Base-by-base conservation (phyloP, 2,329 filamentous ascomycete species). In the Xylariaceae sp. region DNA sequence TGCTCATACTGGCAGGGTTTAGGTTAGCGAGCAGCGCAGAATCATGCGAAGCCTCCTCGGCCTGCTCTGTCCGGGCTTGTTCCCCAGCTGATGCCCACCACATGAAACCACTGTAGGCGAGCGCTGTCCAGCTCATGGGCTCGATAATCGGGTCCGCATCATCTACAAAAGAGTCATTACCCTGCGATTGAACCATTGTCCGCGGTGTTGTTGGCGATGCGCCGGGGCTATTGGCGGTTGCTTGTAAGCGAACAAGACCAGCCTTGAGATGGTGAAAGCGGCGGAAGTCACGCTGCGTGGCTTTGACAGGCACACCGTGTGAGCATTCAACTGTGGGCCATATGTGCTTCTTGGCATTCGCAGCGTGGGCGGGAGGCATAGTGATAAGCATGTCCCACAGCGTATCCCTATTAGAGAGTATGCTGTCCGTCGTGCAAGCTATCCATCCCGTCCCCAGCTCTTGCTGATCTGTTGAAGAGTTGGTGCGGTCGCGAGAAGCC, bases 341-440 rank as follows among this genome's bases (percentile, higher is more conserved):
- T 15, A 76, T 67, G 52, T 75, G 82, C 50, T 78, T 72, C 19
- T 73, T 69, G 7, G 76, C 76, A 34, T 79, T 68, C 39, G 77
- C 68, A 3, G 78, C 66, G 53, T 83, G 71, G 4, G 75, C 63
- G 1, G 81, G 74, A 1, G 89, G 88, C 57, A 97, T 77, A 40
- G 87, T 88, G 45, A 97, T 83, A 30, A 96, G 76, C 54, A 96
- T 75, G 60, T 98, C 93, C 73, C 89, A 97, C 2, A 98, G 77
- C 2, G 85, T 78, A 38, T 83, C 79, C 67, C 97, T 97, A 64
- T 88, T 85, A 35, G 81, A 82, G 12, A 98, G 75, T 44, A 98
- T 93, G 57, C 87, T 91, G 66, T 98, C 93, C 2, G 91, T 97
- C 3, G 91, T 96, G 64, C 90, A 96, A 11, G 91, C 93, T 44